phyloP scores from a whole-genome alignment of 345 rosid species.

The sweet orange (Citrus sinensis) region DVS_A1.0 CM039165.1:31652501-31653000 shows the following conservation, averaged over 20 bases:
- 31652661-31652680: conserved; percentile 41
- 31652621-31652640: conserved; percentile 62
- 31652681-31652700: conserved; percentile 34
- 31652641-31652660: conserved; percentile 61
- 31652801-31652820: conserved; percentile 20
- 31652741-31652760: conserved; percentile 15
- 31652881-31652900: not conserved
- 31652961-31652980: not conserved
- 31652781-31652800: conserved; percentile 12
- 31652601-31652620: conserved; percentile 74
- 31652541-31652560: not conserved
- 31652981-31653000: not conserved
- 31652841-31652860: not conserved
- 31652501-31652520: not conserved
- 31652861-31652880: not conserved
- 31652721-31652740: conserved; percentile 19
- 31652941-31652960: not conserved
- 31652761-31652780: conserved; percentile 1
- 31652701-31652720: conserved; percentile 29
- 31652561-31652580: not conserved
- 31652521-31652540: not conserved
- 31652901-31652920: not conserved
- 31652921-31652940: not conserved
- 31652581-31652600: conserved; percentile 7
- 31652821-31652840: not conserved